Conservation (phyloP, 2,329 filamentous ascomycete species). For the Phoma herbarum region DNA sequence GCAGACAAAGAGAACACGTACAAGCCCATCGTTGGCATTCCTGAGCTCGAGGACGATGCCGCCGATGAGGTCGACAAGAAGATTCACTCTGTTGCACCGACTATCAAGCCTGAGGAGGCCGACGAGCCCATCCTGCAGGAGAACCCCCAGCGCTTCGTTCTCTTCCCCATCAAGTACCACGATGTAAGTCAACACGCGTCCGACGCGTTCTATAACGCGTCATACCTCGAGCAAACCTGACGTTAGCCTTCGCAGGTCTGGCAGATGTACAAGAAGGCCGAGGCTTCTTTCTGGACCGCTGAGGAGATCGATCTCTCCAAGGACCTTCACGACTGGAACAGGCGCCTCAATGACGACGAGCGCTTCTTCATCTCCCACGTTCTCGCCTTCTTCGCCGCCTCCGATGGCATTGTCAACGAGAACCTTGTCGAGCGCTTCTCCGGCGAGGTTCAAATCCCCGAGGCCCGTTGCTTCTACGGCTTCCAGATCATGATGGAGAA, state of each 20-base stretch:
- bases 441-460: conserved; percentile 93
- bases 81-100: conserved; percentile 59
- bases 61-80: conserved; percentile 56
- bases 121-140: conserved; percentile 93
- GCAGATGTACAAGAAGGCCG: conserved; percentile 99
- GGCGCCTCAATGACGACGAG: conserved; percentile 95
- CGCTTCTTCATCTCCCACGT: conserved; percentile 98
- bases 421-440: conserved; percentile 99
- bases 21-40: conserved; percentile 62
- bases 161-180: conserved; percentile 99
- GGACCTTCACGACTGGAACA: conserved; percentile 99
- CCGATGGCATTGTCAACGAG: conserved; percentile 99
- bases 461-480: conserved; percentile 99
- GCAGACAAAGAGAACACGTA: conserved; percentile 86
- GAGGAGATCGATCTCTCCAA: conserved; percentile 99
- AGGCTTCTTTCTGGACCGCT: conserved; percentile 99
- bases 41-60: conserved; percentile 51
- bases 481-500: conserved; percentile 99
- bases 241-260: conserved; percentile 74
- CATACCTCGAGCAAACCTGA: conserved; percentile 50
- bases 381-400: conserved; percentile 98
- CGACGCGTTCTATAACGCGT: conserved; percentile 69
- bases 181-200: conserved; percentile 74
- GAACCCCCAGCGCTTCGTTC: conserved; percentile 94
- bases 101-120: conserved; percentile 71